These are phyloP conservation scores for Chaetomiaceae sp. DNA, from an alignment of 2,329 filamentous ascomycete species.

Conservation along the genomic window DNA sequence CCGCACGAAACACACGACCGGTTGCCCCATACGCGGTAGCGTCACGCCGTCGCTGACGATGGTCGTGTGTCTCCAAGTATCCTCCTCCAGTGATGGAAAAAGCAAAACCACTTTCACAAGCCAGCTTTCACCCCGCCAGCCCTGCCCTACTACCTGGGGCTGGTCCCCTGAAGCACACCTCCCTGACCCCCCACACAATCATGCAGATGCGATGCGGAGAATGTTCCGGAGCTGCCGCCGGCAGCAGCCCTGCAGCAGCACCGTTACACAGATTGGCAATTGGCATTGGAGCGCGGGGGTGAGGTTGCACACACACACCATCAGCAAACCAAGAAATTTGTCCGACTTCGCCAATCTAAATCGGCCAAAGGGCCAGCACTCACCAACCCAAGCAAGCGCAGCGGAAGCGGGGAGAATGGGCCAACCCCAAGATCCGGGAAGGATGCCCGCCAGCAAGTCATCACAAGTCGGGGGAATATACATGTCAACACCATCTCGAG, in stretches of 20 bases:
- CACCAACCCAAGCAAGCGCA: background rate
- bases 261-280: too few species aligned
- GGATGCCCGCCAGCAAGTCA: too few species aligned
- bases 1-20: slow-evolving; percentile 2
- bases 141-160: too few species aligned
- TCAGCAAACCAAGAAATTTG: background rate
- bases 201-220: background rate
- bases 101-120: too few species aligned
- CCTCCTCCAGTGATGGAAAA: background rate
- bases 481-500: too few species aligned
- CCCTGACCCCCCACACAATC: background rate
- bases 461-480: too few species aligned
- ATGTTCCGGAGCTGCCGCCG: background rate
- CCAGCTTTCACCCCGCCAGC: too few species aligned
- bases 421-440: background rate
- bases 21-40: background rate
- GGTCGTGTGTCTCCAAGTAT: background rate
- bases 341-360: slow-evolving; percentile 22
- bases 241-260: background rate
- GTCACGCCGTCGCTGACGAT: too few species aligned
- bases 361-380: background rate
- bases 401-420: background rate
- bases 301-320: background rate
- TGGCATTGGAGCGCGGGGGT: too few species aligned
- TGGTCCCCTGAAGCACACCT: too few species aligned